Conservation (phyloP, 805 yeast species). For the Saccharomycopsis lassenensis region DNA sequence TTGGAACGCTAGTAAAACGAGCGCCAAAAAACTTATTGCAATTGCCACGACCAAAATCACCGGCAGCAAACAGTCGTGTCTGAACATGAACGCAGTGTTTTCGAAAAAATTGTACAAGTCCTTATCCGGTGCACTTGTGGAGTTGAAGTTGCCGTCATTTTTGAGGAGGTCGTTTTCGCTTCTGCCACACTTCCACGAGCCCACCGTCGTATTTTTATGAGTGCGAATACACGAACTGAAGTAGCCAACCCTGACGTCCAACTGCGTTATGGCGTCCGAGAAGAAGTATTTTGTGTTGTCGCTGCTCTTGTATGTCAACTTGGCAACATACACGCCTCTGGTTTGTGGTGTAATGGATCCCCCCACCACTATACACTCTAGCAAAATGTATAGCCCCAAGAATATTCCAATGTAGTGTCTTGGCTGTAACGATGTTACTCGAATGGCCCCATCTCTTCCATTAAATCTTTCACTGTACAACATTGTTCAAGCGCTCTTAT, state of each 20-base stretch:
- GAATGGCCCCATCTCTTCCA: too few species aligned
- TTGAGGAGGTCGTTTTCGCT: constrained; percentile 10
- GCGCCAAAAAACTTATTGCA: constrained; percentile 13
- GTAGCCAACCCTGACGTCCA: constrained; percentile 17
- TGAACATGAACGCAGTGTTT: constrained; percentile 16
- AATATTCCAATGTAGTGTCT: constrained; percentile 17
- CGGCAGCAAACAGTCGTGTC: constrained; percentile 18
- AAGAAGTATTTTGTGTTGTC: constrained; percentile 16
- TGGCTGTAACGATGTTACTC: too few species aligned
- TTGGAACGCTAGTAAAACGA: constrained; percentile 12
- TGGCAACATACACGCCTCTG: constrained; percentile 13
- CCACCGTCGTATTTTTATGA: constrained; percentile 1
- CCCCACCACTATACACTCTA: constrained; percentile 19
- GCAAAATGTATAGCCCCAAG: constrained; percentile 15
- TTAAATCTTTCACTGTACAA: too few species aligned
- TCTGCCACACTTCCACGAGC: constrained; percentile 14
- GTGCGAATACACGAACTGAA: constrained; percentile 16
- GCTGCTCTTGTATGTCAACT: constrained; percentile 12
- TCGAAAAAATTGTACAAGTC: constrained; percentile 15
- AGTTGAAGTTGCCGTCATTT: constrained; percentile 11
- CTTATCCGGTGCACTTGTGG: constrained; percentile 13
- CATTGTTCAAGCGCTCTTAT: too few species aligned
- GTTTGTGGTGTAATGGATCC: constrained; percentile 15
- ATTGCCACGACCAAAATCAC: constrained; percentile 17
- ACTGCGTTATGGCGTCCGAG: constrained; percentile 8